Evolutionary conservation across 768 basidiomycete species (phyloP).

Genomic region (Panellus pusillus): DNA sequence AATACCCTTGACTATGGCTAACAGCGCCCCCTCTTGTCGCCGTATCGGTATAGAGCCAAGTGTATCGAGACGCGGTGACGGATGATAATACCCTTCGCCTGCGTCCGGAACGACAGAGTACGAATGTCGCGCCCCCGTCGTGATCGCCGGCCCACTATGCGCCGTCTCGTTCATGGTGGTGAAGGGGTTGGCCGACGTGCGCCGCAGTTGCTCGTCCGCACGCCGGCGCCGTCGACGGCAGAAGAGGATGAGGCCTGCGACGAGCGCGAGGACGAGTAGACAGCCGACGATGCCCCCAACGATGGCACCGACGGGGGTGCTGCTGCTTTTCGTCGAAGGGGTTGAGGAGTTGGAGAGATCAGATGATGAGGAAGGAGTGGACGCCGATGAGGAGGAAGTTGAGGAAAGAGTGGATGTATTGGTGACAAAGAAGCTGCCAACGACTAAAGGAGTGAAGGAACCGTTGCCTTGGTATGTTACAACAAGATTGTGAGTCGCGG

Average conservation of each 20-base stretch:
- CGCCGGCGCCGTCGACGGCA: constrained; percentile 9
- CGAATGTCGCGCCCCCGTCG: constrained; percentile 3
- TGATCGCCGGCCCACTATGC: not conserved
- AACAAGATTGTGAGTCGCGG: constrained; percentile 23
- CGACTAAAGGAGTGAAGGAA: constrained; percentile 25
- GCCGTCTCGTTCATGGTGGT: not conserved
- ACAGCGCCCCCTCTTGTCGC: too few species aligned
- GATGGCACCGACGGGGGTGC: constrained; percentile 19
- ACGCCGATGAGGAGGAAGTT: not conserved
- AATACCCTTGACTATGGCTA: too few species aligned
- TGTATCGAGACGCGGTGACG: not conserved
- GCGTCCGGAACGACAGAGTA: not conserved
- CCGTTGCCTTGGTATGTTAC: constrained; percentile 25
- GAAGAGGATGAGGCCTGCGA: constrained; percentile 12
- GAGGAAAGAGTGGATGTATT: constrained; percentile 13
- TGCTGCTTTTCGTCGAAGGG: not conserved
- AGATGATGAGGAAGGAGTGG: not conserved
- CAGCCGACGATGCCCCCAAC: constrained; percentile 21
- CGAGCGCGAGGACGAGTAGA: constrained; percentile 3
- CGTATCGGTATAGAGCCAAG: not conserved
- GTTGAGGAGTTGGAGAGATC: not conserved
- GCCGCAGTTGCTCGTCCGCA: not conserved
- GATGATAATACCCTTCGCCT: not conserved
- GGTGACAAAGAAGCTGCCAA: constrained; percentile 24
- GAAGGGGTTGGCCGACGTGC: constrained; percentile 7